Evolutionary conservation across 345 rosid genomes (phyloP).

Genomic region (Gossypium herbaceum): DNA sequence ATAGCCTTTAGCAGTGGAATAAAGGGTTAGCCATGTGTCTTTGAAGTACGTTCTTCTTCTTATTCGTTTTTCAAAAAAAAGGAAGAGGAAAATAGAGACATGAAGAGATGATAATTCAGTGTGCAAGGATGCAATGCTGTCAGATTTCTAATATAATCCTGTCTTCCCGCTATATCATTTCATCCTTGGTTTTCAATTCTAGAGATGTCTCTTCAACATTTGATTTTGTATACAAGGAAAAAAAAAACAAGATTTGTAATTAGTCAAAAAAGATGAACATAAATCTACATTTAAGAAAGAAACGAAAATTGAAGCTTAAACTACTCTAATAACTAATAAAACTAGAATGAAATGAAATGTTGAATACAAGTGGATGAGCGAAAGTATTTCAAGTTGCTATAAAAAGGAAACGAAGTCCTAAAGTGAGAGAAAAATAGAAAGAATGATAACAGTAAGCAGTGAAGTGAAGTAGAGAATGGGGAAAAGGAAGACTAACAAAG

Average conservation of each 20-base stretch:
- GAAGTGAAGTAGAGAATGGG: background rate
- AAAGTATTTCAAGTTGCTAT: background rate
- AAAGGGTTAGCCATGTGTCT: background rate
- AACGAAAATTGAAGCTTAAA: background rate
- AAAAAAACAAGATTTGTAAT: background rate
- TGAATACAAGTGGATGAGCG: background rate
- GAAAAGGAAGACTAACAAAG: background rate
- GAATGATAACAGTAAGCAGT: background rate
- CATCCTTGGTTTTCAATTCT: slow-evolving; percentile 59
- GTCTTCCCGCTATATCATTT: slow-evolving; percentile 48
- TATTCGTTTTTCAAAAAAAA: background rate
- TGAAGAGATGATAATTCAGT: slow-evolving; percentile 59
- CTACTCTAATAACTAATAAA: background rate
- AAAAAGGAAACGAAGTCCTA: background rate
- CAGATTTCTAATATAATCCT: slow-evolving; percentile 49
- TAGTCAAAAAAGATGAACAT: background rate
- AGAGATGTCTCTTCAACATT: slow-evolving; percentile 50
- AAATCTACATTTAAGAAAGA: background rate
- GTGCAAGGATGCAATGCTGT: slow-evolving; percentile 53
- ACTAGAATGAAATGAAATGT: background rate
- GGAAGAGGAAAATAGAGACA: slow-evolving; percentile 30
- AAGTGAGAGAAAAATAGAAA: background rate
- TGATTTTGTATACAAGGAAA: slow-evolving; percentile 39
- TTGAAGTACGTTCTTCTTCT: background rate
- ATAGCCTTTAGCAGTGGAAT: background rate